A percentile compares a stretch with the other conserved stretches of the same genome.
phyloP scores from a whole-genome alignment of 2,329 filamentous ascomycete species.

The Fusarium tjaetaba region DNA sequence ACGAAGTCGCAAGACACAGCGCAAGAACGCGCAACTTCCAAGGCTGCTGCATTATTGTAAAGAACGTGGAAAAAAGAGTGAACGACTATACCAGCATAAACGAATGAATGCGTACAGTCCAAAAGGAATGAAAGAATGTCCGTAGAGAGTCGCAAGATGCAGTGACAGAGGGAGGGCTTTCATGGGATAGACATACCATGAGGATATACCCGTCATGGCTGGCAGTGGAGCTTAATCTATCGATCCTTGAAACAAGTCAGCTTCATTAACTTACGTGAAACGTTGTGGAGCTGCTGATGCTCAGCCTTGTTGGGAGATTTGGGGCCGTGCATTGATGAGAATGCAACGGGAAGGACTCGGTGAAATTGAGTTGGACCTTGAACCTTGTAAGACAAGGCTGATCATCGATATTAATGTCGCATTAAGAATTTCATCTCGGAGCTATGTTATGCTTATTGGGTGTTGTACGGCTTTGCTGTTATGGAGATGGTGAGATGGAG shows the following conservation, averaged over 20 bases:
- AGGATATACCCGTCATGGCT: neutral
- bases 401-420: neutral
- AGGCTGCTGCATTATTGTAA: neutral
- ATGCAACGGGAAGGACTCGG: neutral
- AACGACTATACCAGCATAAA: neutral
- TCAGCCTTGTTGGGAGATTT: neutral
- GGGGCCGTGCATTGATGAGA: neutral
- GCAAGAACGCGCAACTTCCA: slow-evolving; percentile 16
- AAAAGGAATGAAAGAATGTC: neutral
- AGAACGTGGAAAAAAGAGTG: neutral
- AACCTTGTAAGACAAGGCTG: neutral
- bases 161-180: neutral
- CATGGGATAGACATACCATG: neutral
- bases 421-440: neutral
- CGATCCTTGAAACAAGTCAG: neutral
- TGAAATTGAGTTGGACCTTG: neutral
- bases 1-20: neutral
- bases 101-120: neutral
- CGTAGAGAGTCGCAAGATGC: neutral
- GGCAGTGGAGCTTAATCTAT: neutral
- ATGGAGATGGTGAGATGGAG: neutral
- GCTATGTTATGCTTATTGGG: neutral
- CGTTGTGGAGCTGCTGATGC: neutral
- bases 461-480: neutral
- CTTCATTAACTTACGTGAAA: slow-evolving; percentile 6